Evolutionary conservation across 140 eudicot species (phyloP).

Genomic region (Oenanthe javanica): DNA sequence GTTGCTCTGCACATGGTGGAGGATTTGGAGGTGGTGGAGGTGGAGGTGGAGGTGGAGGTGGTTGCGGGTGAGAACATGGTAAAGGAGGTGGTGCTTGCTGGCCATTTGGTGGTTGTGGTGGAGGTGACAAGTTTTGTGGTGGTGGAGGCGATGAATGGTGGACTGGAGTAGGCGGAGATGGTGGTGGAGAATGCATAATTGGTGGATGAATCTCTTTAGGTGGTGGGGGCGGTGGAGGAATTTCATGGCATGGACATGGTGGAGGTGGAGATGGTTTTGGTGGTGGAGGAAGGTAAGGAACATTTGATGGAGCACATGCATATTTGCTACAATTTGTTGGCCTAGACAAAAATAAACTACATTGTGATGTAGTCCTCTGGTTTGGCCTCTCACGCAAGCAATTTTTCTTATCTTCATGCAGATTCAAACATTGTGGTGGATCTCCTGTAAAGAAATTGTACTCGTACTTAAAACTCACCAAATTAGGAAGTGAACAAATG

Average conservation of each 20-base stretch:
- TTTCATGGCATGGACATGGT: slow-evolving; percentile 7
- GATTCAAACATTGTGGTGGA: slow-evolving; percentile 24
- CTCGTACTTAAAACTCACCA: slow-evolving; percentile 26
- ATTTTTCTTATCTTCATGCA: slow-evolving; percentile 48
- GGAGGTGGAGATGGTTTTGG: slow-evolving; percentile 11
- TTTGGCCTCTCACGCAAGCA: slow-evolving; percentile 46
- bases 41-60: slow-evolving; percentile 9
- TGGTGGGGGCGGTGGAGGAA: slow-evolving; percentile 18
- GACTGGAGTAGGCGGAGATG: slow-evolving; percentile 7
- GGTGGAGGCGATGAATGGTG: slow-evolving; percentile 8
- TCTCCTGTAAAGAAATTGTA: slow-evolving; percentile 39
- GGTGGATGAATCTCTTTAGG: not conserved
- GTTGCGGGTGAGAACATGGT: slow-evolving; percentile 12
- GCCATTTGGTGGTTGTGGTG: slow-evolving; percentile 16
- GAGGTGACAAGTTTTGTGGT: not conserved
- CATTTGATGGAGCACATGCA: slow-evolving; percentile 18
- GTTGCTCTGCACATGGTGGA: slow-evolving; percentile 8
- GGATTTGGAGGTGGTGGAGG: slow-evolving; percentile 1
- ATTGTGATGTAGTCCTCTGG: slow-evolving; percentile 43
- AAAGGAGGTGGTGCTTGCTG: slow-evolving; percentile 20
- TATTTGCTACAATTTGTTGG: slow-evolving; percentile 37
- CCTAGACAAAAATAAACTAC: slow-evolving; percentile 34
- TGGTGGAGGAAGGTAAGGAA: slow-evolving; percentile 18
- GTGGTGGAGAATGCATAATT: not conserved
- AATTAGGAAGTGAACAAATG: slow-evolving; percentile 35